Percentiles rank a stretch among this genome's conserved stretches.
Evolutionary conservation across 176 grass and related monocot species (phyloP).

Genomic region (Eragrostis nindensis): DNA sequence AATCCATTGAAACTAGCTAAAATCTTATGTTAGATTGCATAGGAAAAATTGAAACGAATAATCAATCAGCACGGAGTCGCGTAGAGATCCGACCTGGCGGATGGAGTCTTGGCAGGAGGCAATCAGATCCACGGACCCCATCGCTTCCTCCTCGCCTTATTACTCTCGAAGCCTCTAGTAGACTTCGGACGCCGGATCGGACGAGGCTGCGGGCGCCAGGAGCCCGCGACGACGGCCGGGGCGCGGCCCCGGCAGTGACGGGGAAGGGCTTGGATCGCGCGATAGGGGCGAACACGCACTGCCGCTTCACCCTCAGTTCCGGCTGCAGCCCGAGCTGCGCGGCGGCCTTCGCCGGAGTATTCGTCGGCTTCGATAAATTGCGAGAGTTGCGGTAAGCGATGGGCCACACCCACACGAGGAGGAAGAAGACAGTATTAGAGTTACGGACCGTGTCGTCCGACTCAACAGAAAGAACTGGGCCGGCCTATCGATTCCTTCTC

Average conservation of each 20-base stretch:
- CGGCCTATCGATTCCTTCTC: no score
- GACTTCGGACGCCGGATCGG: neutral
- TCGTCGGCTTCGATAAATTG: no score
- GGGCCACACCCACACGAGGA: no score
- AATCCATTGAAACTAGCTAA: neutral
- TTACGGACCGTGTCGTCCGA: no score
- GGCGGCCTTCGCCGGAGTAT: no score
- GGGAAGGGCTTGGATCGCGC: no score
- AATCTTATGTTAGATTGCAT: neutral
- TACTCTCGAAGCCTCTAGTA: neutral
- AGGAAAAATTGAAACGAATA: neutral
- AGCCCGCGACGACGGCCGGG: neutral
- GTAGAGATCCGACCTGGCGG: constrained; percentile 60
- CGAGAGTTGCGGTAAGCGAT: no score
- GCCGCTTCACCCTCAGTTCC: neutral
- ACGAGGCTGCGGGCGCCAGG: neutral
- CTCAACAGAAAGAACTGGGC: no score
- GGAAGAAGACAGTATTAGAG: no score
- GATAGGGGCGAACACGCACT: no score
- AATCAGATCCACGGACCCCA: constrained; percentile 89
- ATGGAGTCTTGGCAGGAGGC: constrained; percentile 76
- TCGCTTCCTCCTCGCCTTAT: constrained; percentile 18
- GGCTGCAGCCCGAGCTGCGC: no score
- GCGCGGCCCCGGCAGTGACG: neutral
- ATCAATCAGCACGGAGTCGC: neutral